Evolutionary conservation across 148 eudicot genomes (phyloP).

Genomic region (Pharnaceum exiguum): DNA sequence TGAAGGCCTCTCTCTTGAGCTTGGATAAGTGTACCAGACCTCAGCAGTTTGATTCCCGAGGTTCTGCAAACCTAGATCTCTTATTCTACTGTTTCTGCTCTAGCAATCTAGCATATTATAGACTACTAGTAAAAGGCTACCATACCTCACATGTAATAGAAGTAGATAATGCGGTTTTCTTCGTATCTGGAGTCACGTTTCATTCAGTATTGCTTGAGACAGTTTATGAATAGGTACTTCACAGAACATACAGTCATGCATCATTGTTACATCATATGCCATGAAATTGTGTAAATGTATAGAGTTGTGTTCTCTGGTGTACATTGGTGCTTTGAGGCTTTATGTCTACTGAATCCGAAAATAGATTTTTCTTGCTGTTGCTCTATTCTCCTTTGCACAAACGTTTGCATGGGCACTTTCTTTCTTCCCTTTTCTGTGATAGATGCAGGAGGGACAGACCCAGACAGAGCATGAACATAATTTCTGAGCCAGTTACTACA

Average conservation of each 20-base stretch:
- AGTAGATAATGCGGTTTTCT: neutral
- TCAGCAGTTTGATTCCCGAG: neutral
- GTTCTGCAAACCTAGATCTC: neutral
- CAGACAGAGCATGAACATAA: neutral
- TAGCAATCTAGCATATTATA: neutral
- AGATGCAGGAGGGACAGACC: neutral
- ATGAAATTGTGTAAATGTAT: neutral
- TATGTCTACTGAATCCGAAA: neutral
- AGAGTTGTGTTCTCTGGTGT: neutral
- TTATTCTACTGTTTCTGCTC: neutral
- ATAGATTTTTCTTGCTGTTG: neutral
- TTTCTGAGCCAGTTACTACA: conserved; percentile 15
- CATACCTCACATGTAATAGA: too few species aligned
- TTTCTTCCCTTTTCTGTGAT: neutral
- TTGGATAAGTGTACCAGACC: neutral
- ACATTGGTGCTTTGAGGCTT: neutral
- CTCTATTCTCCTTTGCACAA: conserved; percentile 1
- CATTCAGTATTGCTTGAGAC: conserved; percentile 1
- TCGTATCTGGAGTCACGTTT: neutral
- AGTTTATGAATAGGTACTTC: neutral
- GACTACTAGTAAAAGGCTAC: neutral
- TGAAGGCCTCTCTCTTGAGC: neutral
- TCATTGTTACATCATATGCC: conserved; percentile 5
- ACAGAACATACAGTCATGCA: neutral
- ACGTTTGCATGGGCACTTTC: neutral